Percentiles rank a stretch among this genome's conserved stretches.
phyloP scores from a whole-genome alignment of 441 rosid genomes.

The Gossypium lobatum region DNA sequence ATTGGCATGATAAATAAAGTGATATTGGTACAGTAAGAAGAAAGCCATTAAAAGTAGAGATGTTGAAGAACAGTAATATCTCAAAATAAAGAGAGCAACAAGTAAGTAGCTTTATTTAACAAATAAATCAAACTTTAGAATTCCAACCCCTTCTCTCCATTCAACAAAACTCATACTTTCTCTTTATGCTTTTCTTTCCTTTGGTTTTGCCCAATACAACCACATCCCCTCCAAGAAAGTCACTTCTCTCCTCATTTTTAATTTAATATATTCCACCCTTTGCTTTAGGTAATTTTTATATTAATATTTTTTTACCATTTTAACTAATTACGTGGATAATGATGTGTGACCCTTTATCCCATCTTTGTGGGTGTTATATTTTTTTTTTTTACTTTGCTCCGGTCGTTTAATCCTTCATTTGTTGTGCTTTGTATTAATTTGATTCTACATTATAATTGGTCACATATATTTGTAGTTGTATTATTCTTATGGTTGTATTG shows the following conservation, averaged over 20 bases:
- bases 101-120: conserved; percentile 30
- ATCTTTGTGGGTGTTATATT: no score
- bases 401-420: no score
- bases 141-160: conserved; percentile 53
- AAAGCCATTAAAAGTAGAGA: conserved; percentile 47
- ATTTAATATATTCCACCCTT: conserved; percentile 3
- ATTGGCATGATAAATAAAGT: background rate
- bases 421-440: no score
- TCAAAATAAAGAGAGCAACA: background rate
- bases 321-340: no score
- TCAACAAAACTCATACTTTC: conserved; percentile 22
- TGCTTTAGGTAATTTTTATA: background rate
- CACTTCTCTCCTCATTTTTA: conserved; percentile 15
- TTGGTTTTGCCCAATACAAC: conserved; percentile 25
- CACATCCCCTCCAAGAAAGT: conserved; percentile 12
- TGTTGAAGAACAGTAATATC: conserved; percentile 27
- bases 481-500: no score
- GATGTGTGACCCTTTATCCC: no score
- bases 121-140: conserved; percentile 32
- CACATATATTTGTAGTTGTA: no score
- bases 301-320: no score
- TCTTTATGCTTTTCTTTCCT: conserved; percentile 35
- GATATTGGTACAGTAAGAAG: conserved; percentile 21
- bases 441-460: no score
- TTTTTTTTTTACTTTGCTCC: accelerated